These are phyloP conservation scores for Trypanosoma cruzi DNA, from an alignment of 208 protist genomes.

Conservation along the genomic window DNA sequence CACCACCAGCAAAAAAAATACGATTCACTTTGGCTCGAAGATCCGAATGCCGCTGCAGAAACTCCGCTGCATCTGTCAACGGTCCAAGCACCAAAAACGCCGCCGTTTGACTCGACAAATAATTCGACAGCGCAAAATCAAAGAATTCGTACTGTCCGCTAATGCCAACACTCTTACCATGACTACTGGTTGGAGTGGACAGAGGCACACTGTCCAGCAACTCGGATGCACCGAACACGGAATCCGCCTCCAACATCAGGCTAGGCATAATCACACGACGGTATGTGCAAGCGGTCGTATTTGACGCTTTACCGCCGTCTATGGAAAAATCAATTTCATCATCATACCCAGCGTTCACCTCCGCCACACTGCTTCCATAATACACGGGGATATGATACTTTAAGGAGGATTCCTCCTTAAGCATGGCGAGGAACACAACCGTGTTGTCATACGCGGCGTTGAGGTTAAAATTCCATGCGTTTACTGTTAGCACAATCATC, in stretches of 20 bases:
- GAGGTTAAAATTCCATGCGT: conserved; percentile 42
- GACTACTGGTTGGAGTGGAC: background rate
- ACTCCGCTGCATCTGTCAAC: conserved; percentile 66
- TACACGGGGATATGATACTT: conserved; percentile 44
- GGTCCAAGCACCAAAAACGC: conserved; percentile 64
- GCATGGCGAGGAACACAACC: conserved; percentile 32
- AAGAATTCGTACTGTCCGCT: conserved; percentile 37
- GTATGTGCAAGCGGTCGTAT: conserved; percentile 30
- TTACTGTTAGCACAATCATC: conserved; percentile 64
- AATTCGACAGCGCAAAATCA: conserved; percentile 25
- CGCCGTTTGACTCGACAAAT: conserved; percentile 29
- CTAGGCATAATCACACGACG: conserved; percentile 22
- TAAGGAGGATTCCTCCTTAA: conserved; percentile 45
- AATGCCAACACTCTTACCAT: background rate
- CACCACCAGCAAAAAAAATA: conserved; percentile 59
- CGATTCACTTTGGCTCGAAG: conserved; percentile 26
- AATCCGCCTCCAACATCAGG: conserved; percentile 21
- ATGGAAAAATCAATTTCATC: conserved; percentile 10
- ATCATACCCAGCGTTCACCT: conserved; percentile 25
- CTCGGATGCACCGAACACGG: conserved; percentile 34
- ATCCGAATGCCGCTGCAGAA: conserved; percentile 39
- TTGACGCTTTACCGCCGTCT: background rate
- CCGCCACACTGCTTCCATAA: conserved; percentile 39
- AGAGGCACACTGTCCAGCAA: conserved; percentile 18
- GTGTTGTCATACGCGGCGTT: conserved; percentile 34